Evolutionary conservation across 2,329 filamentous ascomycete genomes (phyloP).

Genomic region (Apiospora saccharicola): DNA sequence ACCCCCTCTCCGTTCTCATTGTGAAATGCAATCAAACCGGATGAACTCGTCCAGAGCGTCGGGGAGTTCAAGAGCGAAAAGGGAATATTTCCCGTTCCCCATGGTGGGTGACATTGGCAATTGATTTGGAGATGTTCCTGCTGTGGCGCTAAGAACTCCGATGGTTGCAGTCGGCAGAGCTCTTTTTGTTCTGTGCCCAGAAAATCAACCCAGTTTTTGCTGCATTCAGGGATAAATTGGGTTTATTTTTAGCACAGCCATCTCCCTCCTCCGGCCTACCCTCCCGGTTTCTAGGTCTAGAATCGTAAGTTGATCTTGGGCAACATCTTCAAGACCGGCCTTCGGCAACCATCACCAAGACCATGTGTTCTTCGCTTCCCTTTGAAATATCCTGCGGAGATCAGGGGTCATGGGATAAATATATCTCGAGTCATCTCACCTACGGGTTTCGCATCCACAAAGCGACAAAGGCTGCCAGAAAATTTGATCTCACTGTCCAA

Average conservation of each 20-base stretch:
- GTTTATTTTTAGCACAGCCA: conserved; percentile 17
- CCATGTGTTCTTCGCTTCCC: neutral
- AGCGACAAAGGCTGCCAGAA: no score
- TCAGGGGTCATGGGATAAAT: neutral
- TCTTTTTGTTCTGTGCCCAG: neutral
- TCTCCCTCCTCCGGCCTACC: neutral
- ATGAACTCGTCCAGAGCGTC: neutral
- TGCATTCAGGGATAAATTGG: neutral
- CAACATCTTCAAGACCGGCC: neutral
- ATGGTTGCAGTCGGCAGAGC: neutral
- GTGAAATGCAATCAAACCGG: neutral
- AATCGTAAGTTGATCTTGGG: neutral
- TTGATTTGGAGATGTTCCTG: neutral
- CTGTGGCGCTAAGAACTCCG: neutral
- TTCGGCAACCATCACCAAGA: neutral
- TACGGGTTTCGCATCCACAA: neutral
- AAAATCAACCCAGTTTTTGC: conserved; percentile 5
- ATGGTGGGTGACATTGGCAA: conserved; percentile 9
- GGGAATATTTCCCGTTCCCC: neutral
- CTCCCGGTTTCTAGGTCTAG: neutral
- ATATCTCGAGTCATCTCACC: conserved; percentile 10
- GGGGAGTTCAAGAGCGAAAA: neutral
- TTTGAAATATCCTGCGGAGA: neutral
- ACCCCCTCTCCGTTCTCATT: neutral
- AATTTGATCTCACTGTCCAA: neutral